These are phyloP conservation scores for Hypoxylon trugodes DNA, from an alignment of 495 filamentous ascomycete species.

Conservation along the genomic window DNA sequence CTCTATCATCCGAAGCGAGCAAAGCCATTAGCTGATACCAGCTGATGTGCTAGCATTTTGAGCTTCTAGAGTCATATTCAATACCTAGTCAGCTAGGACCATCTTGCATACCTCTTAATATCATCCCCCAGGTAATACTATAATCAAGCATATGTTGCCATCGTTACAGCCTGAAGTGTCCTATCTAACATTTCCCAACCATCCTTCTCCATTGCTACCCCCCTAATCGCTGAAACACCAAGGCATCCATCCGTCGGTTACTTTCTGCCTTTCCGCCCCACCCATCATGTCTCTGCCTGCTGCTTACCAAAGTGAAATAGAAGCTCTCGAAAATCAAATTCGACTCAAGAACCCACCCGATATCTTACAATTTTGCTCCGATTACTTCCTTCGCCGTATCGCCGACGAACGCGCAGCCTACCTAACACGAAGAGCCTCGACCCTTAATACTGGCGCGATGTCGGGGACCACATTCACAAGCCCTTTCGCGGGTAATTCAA, in stretches of 20 bases:
- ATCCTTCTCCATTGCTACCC: neutral
- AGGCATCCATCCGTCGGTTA: conserved; percentile 9
- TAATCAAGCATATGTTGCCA: conserved; percentile 10
- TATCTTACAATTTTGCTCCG: conserved; percentile 73
- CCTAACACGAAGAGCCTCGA: conserved; percentile 42
- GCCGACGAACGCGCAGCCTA: conserved; percentile 66
- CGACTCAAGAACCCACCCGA: conserved; percentile 61
- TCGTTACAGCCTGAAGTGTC: conserved; percentile 4
- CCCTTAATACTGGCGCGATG: conserved; percentile 47
- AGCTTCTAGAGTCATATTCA: conserved; percentile 17
- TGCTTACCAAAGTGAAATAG: conserved; percentile 67
- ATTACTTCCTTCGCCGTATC: conserved; percentile 69
- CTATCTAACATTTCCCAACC: neutral
- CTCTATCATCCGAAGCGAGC: neutral
- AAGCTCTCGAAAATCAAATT: conserved; percentile 65
- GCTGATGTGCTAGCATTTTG: conserved; percentile 20
- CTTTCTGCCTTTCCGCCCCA: conserved; percentile 3
- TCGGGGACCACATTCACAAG: conserved; percentile 63
- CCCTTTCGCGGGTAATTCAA: conserved; percentile 61
- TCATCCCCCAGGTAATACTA: conserved; percentile 28
- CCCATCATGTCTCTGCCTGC: conserved; percentile 42
- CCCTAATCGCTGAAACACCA: conserved; percentile 4
- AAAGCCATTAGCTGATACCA: conserved; percentile 32
- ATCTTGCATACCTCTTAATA: conserved; percentile 20
- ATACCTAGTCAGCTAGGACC: conserved; percentile 18